Evolutionary conservation across 139 green algal species (phyloP).

Genomic region (Diplosphaera chodatii): DNA sequence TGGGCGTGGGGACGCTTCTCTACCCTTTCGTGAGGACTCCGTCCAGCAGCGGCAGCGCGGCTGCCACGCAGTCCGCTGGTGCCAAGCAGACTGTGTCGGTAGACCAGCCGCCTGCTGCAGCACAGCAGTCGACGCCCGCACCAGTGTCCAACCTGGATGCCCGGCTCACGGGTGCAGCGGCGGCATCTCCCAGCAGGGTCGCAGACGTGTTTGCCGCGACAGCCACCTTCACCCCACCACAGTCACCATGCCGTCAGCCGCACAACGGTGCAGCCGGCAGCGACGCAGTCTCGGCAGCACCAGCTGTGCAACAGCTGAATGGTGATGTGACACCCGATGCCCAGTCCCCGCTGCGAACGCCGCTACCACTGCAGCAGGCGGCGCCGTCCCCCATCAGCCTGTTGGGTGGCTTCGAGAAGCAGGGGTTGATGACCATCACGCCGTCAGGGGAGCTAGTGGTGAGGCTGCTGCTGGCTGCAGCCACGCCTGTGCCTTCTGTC

Average conservation of each 20-base stretch:
- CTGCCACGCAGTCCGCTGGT: neutral
- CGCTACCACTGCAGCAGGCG: neutral
- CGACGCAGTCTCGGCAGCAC: no score
- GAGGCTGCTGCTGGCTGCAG: no score
- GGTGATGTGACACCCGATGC: no score
- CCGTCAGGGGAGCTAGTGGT: no score
- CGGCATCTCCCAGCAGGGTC: neutral
- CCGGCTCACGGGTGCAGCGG: neutral
- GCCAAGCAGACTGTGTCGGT: no score
- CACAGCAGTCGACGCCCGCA: neutral
- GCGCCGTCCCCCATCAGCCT: neutral
- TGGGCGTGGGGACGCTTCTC: neutral
- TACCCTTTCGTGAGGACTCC: neutral
- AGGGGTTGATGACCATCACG: neutral
- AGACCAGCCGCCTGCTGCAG: no score
- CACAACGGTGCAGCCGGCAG: neutral
- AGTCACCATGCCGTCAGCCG: neutral
- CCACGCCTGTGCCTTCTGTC: no score
- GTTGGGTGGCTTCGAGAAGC: neutral
- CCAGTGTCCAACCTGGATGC: neutral
- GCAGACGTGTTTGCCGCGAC: neutral
- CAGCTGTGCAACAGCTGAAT: no score
- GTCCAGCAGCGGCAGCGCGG: neutral
- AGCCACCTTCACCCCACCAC: neutral
- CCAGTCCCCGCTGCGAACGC: no score